Conservation (phyloP, 176 grass and related monocot genomes). For the Triticum monococcum region DNA sequence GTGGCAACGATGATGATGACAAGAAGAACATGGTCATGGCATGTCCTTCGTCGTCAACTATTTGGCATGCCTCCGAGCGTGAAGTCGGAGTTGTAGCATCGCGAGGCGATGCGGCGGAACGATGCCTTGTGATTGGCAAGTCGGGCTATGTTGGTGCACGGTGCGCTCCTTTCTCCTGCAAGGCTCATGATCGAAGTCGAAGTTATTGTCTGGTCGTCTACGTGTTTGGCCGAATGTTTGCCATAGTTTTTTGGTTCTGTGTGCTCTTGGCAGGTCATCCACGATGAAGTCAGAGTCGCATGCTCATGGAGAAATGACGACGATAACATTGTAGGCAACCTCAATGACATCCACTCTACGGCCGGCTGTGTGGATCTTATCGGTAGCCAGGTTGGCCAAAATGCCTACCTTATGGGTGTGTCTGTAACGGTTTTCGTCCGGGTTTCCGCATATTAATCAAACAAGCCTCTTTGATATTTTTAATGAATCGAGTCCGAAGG, state of each 20-base stretch:
- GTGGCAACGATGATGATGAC: not conserved
- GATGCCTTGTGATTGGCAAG: not conserved
- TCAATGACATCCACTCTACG: too few relatives aligned
- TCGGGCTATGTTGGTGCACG: not conserved
- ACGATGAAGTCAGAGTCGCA: not conserved
- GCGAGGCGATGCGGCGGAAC: not conserved
- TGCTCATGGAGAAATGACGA: not conserved
- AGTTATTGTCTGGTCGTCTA: not conserved
- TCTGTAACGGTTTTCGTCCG: too few relatives aligned
- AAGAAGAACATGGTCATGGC: not conserved
- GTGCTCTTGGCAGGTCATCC: not conserved
- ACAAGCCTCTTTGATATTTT: too few relatives aligned
- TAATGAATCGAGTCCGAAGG: too few relatives aligned
- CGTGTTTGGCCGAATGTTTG: not conserved
- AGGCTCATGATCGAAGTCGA: not conserved
- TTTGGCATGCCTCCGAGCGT: not conserved
- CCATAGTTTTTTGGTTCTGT: not conserved
- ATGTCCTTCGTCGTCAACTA: not conserved
- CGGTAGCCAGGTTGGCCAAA: too few relatives aligned
- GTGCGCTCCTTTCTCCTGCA: not conserved
- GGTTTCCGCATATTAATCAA: too few relatives aligned
- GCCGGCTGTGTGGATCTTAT: too few relatives aligned
- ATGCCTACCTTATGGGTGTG: too few relatives aligned
- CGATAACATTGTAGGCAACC: not conserved
- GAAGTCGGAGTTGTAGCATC: not conserved